These are phyloP conservation scores for Ophiocordyceps robertsii DNA, from an alignment of 2,329 filamentous ascomycete genomes.

Conservation along the genomic window DNA sequence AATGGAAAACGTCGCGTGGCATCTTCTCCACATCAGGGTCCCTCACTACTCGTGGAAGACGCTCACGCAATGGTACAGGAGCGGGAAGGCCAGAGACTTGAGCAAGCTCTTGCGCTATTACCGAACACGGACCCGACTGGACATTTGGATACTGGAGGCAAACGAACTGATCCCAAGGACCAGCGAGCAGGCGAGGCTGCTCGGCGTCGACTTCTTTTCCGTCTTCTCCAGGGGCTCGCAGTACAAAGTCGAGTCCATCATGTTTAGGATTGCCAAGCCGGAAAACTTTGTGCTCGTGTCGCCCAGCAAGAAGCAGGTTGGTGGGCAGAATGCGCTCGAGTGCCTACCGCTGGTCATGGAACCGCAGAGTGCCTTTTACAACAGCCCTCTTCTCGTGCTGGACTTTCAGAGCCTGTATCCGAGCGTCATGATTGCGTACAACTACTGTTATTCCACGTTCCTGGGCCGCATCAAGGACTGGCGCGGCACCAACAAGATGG, in stretches of 20 bases:
- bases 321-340: conserved; percentile 84
- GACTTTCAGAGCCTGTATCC: conserved; percentile 96
- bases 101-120: conserved; percentile 70
- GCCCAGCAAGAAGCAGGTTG: conserved; percentile 82
- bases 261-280: conserved; percentile 96
- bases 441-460: conserved; percentile 97
- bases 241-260: conserved; percentile 96
- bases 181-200: conserved; percentile 82
- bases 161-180: conserved; percentile 83
- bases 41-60: conserved; percentile 75
- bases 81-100: conserved; percentile 53
- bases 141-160: conserved; percentile 80
- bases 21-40: conserved; percentile 73
- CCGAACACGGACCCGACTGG: conserved; percentile 57
- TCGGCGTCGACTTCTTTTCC: conserved; percentile 94
- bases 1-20: conserved; percentile 90
- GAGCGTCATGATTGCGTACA: conserved; percentile 98
- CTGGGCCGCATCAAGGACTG: conserved; percentile 74
- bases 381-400: conserved; percentile 73
- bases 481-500: conserved; percentile 91
- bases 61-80: conserved; percentile 71
- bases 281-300: conserved; percentile 88
- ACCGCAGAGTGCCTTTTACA: conserved; percentile 89
- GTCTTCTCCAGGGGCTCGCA: conserved; percentile 92
- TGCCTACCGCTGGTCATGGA: conserved; percentile 96